Conservation (phyloP, 2,329 filamentous ascomycete genomes). For the Penicillium sp. region DNA sequence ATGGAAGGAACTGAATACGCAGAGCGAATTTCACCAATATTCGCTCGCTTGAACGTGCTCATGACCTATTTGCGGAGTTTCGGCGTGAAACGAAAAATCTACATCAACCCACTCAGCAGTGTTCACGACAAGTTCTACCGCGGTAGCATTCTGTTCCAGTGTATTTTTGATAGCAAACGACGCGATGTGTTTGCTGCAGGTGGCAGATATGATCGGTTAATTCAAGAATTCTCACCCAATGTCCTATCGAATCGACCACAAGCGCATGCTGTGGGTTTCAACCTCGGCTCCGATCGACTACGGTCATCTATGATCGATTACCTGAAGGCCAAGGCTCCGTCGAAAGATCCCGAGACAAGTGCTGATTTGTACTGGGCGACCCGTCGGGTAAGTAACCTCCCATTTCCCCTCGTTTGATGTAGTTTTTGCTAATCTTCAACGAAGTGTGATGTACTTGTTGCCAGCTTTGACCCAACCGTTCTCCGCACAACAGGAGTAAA, state of each 20-base stretch:
- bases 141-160: conserved; percentile 84
- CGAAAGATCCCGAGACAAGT: conserved; percentile 70
- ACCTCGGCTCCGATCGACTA: conserved; percentile 81
- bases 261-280: conserved; percentile 86
- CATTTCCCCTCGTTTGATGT: neutral
- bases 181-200: conserved; percentile 86
- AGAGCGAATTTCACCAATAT: conserved; percentile 53
- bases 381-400: conserved; percentile 55
- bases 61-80: conserved; percentile 73
- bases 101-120: conserved; percentile 79
- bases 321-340: conserved; percentile 52
- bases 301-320: conserved; percentile 59
- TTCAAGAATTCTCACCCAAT: conserved; percentile 76
- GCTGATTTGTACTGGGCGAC: conserved; percentile 57
- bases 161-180: conserved; percentile 78
- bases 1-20: conserved; percentile 55
- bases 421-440: conserved; percentile 7
- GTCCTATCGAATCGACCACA: conserved; percentile 61
- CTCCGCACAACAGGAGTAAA: conserved; percentile 74
- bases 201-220: conserved; percentile 85
- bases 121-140: conserved; percentile 89
- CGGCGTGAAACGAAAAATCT: conserved; percentile 72
- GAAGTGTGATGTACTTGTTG: conserved; percentile 83
- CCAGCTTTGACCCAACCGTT: conserved; percentile 76
- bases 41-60: conserved; percentile 77